These are phyloP conservation scores for Colletotrichum agaves DNA, from an alignment of 2,329 filamentous ascomycete genomes.

Conservation along the genomic window DNA sequence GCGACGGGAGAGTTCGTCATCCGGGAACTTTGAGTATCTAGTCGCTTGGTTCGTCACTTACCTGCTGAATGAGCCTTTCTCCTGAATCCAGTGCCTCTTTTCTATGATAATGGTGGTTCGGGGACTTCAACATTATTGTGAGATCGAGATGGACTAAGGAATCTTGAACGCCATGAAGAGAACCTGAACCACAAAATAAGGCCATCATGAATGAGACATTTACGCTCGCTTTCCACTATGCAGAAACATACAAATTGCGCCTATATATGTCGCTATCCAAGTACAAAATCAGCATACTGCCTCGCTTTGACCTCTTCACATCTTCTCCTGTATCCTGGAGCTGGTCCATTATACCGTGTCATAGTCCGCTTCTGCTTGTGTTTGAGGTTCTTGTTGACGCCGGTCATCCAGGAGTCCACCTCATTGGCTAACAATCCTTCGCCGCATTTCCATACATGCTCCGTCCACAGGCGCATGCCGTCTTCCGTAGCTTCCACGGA, in stretches of 20 bases:
- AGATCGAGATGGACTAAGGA: no score
- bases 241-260: no score
- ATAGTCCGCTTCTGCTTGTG: constrained; percentile 58
- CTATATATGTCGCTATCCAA: not conserved
- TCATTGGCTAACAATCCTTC: constrained; percentile 57
- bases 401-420: constrained; percentile 66
- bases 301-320: constrained; percentile 48
- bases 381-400: constrained; percentile 61
- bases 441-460: constrained; percentile 59
- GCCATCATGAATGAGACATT: no score
- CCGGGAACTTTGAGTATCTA: not conserved
- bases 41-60: no score
- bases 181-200: no score
- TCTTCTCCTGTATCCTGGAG: constrained; percentile 53
- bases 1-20: constrained; percentile 42
- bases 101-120: no score
- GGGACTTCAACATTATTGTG: no score
- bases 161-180: no score
- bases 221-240: no score
- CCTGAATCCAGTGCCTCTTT: no score
- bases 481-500: constrained; percentile 54
- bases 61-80: not conserved
- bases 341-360: constrained; percentile 58
- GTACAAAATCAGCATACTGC: constrained; percentile 13
- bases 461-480: constrained; percentile 54